Evolutionary conservation across 108 stramenopile species (phyloP), one percentile per base, ranked within the genome.

Genomic region (Skeletonema grethae): DNA sequence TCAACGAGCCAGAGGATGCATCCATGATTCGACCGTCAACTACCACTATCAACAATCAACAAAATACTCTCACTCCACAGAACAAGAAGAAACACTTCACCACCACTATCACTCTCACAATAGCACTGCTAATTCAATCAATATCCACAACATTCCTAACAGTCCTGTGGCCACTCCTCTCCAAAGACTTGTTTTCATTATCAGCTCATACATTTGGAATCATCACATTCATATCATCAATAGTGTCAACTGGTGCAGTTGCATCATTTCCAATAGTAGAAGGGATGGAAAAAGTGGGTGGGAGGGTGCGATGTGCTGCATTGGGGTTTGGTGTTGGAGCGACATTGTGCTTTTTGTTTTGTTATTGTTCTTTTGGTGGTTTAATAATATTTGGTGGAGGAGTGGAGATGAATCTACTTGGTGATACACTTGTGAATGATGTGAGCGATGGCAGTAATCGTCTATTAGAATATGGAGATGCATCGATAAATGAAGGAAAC

Each of bases 201-300:
- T 67, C 74, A 30, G 74, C 74, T 18, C 74, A 75, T 30, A 68
- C 74, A 8, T 75, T 68, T 56, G 74, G 74, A 16, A 61, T 68
- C 36, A 50, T 75, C 5, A 75, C 74, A 41, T 75, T 75, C 31
- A 41, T 41, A 13, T 67, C 74, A 36, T 75, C 74, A 2, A 32
- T 75, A 32, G 53, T 46, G 30, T 75, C 74, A 10, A 68, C 57
- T 34, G 67, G 66, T 56, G 67, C 67, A 13, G 67, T 75, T 61
- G 74, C 74, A 38, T 29, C 57, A 34, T 75, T 75, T 16, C 74
- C 74, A 38, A 56, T 68, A 13, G 67, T 75, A 13, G 74, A 75
- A 29, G 53, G 61, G 36, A 29, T 73, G 50, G 63, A 73, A 13
- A 57, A 41, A 39, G 48, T 75, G 1, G 67, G 74, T 9, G 64